Conservation (phyloP, 2,329 filamentous ascomycete genomes). For the Arthroderma sp. region DNA sequence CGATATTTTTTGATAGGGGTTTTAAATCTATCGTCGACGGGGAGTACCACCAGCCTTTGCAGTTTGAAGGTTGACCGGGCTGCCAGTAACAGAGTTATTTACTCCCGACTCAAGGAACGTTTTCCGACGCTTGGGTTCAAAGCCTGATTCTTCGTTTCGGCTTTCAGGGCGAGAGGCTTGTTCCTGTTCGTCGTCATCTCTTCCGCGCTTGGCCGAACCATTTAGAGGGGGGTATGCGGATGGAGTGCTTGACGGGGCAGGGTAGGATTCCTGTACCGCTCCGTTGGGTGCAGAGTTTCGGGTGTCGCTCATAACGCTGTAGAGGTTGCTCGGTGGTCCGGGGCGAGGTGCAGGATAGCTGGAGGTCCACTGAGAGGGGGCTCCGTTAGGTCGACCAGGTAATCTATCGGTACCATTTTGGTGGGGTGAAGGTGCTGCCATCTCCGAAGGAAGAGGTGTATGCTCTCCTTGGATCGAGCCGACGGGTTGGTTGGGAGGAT, state of each 20-base stretch:
- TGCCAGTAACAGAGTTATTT: slow-evolving; percentile 31
- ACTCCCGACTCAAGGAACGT: slow-evolving; percentile 50
- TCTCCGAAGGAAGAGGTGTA: slow-evolving; percentile 64
- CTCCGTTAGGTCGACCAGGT: slow-evolving; percentile 62
- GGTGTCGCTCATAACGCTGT: slow-evolving; percentile 79
- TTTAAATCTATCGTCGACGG: slow-evolving; percentile 21
- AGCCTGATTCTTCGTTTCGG: slow-evolving; percentile 43
- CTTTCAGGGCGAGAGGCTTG: slow-evolving; percentile 52
- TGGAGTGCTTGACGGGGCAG: slow-evolving; percentile 15
- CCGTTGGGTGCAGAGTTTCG: slow-evolving; percentile 52
- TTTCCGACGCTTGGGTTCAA: slow-evolving; percentile 64
- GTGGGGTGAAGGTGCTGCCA: slow-evolving; percentile 68
- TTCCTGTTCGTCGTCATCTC: slow-evolving; percentile 53
- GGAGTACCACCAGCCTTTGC: slow-evolving; percentile 32
- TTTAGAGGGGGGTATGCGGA: slow-evolving; percentile 48
- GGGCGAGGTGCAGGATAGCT: slow-evolving; percentile 67
- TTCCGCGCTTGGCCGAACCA: slow-evolving; percentile 48
- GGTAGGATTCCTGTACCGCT: slow-evolving; percentile 55
- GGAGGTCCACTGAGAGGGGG: slow-evolving; percentile 59
- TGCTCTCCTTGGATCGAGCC: slow-evolving; percentile 57
- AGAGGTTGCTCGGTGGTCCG: slow-evolving; percentile 61
- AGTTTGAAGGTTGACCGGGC: slow-evolving; percentile 27
- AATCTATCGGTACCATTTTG: slow-evolving; percentile 70
- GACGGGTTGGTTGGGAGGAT: slow-evolving; percentile 53
- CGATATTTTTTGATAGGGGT: too few relatives aligned